Conservation (phyloP, 208 protist species). For the Acanthamoeba sp. region DNA sequence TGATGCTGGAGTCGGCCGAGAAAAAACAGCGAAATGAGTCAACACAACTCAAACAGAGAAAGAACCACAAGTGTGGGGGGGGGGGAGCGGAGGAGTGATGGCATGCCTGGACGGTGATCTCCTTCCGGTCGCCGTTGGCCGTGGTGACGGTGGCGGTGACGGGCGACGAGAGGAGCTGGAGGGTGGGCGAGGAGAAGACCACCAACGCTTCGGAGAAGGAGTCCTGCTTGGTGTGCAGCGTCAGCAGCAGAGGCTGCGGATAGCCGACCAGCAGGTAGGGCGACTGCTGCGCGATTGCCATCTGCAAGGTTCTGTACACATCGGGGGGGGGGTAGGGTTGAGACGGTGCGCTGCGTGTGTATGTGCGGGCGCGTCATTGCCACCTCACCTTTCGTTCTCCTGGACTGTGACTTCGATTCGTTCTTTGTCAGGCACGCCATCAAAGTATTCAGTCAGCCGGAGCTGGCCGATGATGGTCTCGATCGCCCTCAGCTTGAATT, state of each 20-base stretch:
- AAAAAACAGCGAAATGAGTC: neutral
- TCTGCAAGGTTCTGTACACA: constrained; percentile 27
- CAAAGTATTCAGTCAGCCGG: constrained; percentile 11
- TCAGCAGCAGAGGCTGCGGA: neutral
- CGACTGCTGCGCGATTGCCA: neutral
- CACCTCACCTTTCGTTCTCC: constrained; percentile 37
- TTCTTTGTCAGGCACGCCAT: neutral
- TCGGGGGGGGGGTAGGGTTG: too few relatives aligned
- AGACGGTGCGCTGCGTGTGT: too few relatives aligned
- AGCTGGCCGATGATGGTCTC: neutral
- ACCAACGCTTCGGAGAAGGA: neutral
- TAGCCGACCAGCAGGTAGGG: constrained; percentile 5
- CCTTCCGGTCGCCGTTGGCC: neutral
- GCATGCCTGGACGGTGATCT: neutral
- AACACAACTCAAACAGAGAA: neutral
- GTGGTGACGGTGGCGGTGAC: neutral
- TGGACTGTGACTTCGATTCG: neutral
- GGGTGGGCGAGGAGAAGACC: neutral
- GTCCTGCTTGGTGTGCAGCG: constrained; percentile 52
- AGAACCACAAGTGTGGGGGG: neutral
- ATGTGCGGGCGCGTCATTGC: too few relatives aligned
- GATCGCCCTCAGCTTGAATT: constrained; percentile 7
- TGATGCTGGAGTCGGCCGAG: neutral
- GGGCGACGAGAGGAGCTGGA: neutral
- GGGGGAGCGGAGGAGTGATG: neutral